These are phyloP conservation scores for Penicillium maclennaniae DNA, from an alignment of 495 filamentous ascomycete genomes.

Conservation along the genomic window DNA sequence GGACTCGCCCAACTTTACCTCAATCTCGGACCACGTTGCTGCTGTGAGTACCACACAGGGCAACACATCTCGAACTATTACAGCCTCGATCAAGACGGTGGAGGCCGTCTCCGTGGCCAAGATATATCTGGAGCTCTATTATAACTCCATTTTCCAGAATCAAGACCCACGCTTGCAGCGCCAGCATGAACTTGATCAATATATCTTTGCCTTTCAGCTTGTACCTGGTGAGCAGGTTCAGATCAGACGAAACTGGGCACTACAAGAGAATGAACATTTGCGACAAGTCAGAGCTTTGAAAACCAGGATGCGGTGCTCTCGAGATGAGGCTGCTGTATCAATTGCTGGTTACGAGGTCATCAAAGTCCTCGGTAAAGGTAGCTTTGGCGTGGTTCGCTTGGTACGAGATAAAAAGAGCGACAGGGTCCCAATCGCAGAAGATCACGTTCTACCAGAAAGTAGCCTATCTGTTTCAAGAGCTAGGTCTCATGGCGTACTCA, in stretches of 20 bases:
- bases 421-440: not conserved
- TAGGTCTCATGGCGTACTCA: conserved; percentile 13
- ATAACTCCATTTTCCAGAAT: conserved; percentile 57
- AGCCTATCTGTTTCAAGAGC: not conserved
- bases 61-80: conserved; percentile 14
- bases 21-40: conserved; percentile 4
- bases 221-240: conserved; percentile 52
- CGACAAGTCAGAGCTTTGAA: conserved; percentile 70
- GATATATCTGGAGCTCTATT: conserved; percentile 81
- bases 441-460: not conserved
- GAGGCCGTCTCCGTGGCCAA: conserved; percentile 78
- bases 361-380: conserved; percentile 88
- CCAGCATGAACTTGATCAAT: conserved; percentile 60
- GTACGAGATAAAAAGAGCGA: conserved; percentile 57
- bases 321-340: conserved; percentile 39
- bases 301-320: conserved; percentile 46
- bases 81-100: conserved; percentile 68
- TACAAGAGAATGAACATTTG: conserved; percentile 69
- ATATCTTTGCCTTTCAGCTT: conserved; percentile 50
- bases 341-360: conserved; percentile 72
- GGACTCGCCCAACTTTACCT: conserved; percentile 1
- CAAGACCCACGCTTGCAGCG: conserved; percentile 61
- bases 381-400: conserved; percentile 86
- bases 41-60: conserved; percentile 11
- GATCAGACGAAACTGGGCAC: conserved; percentile 54